Evolutionary conservation across 805 yeast species (phyloP).

Genomic region (Groenewaldozyma tartarivorans): DNA sequence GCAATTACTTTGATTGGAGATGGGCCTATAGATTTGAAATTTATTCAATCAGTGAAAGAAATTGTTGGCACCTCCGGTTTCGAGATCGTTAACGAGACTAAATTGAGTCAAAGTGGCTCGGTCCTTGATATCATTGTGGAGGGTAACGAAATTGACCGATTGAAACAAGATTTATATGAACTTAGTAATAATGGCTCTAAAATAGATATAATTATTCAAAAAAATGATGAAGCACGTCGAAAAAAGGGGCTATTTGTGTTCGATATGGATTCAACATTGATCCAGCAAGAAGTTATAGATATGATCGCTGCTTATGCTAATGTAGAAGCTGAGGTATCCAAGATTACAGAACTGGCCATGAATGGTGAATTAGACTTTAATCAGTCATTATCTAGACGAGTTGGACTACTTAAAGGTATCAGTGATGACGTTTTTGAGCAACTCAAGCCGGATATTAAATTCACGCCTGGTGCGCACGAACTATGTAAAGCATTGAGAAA

Average conservation of each 20-base stretch:
- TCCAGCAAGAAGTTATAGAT: slow-evolving; percentile 94
- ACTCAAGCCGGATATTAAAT: slow-evolving; percentile 52
- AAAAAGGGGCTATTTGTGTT: slow-evolving; percentile 61
- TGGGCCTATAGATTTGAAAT: not conserved
- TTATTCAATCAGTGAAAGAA: not conserved
- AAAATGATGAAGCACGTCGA: slow-evolving; percentile 24
- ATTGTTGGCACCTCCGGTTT: not conserved
- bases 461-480: slow-evolving; percentile 83
- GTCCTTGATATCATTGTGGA: slow-evolving; percentile 32
- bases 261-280: slow-evolving; percentile 97
- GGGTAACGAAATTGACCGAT: slow-evolving; percentile 12
- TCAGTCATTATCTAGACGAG: slow-evolving; percentile 69
- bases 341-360: slow-evolving; percentile 90
- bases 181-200: slow-evolving; percentile 17
- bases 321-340: slow-evolving; percentile 79
- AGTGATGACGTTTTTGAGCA: slow-evolving; percentile 71
- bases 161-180: slow-evolving; percentile 18
- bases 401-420: slow-evolving; percentile 71
- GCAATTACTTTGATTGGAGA: not conserved
- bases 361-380: slow-evolving; percentile 91
- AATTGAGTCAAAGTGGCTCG: not conserved
- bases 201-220: slow-evolving; percentile 39
- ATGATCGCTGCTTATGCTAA: slow-evolving; percentile 89
- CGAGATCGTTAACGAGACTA: not conserved
- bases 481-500: slow-evolving; percentile 52